Conservation (phyloP, 2,329 filamentous ascomycete genomes). For the Exophiala aquamarina region DNA sequence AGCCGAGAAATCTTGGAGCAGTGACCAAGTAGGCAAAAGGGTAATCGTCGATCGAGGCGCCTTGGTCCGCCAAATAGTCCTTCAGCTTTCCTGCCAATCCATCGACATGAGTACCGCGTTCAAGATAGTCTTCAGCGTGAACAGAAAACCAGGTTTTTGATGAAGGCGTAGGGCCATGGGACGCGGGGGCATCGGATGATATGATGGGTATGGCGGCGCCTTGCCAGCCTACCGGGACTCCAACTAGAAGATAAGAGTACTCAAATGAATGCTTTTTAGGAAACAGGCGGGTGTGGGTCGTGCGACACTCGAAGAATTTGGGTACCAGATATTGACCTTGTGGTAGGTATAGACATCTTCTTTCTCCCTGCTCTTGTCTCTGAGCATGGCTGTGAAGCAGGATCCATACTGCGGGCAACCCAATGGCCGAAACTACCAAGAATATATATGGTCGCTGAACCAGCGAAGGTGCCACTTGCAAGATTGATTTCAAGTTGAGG, state of each 20-base stretch:
- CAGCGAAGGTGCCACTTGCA: too few species aligned
- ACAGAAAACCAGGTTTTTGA: conserved; percentile 58
- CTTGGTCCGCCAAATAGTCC: conserved; percentile 57
- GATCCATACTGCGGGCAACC: not conserved
- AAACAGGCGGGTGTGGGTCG: conserved; percentile 65
- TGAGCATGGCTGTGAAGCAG: not conserved
- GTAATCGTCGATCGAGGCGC: conserved; percentile 59
- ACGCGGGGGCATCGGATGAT: conserved; percentile 38
- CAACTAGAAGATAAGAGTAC: conserved; percentile 70
- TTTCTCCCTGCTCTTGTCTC: not conserved
- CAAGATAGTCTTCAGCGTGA: conserved; percentile 61
- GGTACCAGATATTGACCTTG: conserved; percentile 32
- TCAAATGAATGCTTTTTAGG: conserved; percentile 67
- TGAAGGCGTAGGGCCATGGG: conserved; percentile 27
- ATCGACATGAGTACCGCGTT: conserved; percentile 51
- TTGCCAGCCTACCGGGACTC: conserved; percentile 64
- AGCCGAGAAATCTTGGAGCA: conserved; percentile 66
- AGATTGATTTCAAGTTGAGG: too few species aligned
- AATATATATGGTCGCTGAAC: not conserved
- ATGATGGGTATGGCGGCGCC: conserved; percentile 58
- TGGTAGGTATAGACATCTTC: not conserved
- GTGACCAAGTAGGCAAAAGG: conserved; percentile 71
- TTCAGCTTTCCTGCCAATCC: conserved; percentile 65
- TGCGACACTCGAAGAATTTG: conserved; percentile 64
- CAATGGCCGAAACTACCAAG: not conserved